These are phyloP conservation scores for Pythium grandisporangium DNA, from an alignment of 352 stramenopile genomes.

Conservation along the genomic window DNA sequence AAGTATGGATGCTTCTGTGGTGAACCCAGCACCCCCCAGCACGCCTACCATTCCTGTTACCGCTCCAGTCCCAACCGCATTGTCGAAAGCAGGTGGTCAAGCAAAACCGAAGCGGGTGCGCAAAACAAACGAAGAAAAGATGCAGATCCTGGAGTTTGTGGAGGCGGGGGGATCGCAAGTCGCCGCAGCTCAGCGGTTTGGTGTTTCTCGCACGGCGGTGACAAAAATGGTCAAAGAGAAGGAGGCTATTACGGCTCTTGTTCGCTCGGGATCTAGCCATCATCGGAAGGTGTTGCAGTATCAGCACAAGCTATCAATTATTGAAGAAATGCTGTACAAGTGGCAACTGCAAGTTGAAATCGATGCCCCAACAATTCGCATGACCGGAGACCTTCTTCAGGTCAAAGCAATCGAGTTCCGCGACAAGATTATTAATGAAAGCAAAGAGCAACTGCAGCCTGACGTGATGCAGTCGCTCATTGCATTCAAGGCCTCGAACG, in stretches of 20 bases:
- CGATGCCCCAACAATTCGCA: conserved; percentile 48
- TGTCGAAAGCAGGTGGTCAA: not conserved
- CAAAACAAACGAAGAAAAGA: conserved; percentile 82
- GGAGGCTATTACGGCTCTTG: conserved; percentile 58
- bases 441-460: conserved; percentile 49
- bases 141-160: conserved; percentile 76
- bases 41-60: not conserved
- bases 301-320: conserved; percentile 76
- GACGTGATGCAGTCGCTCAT: conserved; percentile 72
- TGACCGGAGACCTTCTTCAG: conserved; percentile 70
- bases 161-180: conserved; percentile 69
- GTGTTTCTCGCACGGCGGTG: conserved; percentile 69
- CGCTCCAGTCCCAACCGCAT: too few relatives aligned
- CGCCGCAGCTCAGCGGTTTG: conserved; percentile 69
- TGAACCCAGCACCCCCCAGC: too few relatives aligned
- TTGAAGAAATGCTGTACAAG: conserved; percentile 82
- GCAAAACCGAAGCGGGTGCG: conserved; percentile 48
- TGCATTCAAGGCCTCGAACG: conserved; percentile 81
- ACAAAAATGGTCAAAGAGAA: conserved; percentile 86
- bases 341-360: conserved; percentile 78
- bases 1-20: too few relatives aligned
- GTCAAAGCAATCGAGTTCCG: conserved; percentile 75
- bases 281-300: conserved; percentile 77
- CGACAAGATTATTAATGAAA: conserved; percentile 73
- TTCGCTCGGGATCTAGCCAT: conserved; percentile 55